Evolutionary conservation across 2,329 filamentous ascomycete species (phyloP).

Genomic region (Lachnellula occidentalis): DNA sequence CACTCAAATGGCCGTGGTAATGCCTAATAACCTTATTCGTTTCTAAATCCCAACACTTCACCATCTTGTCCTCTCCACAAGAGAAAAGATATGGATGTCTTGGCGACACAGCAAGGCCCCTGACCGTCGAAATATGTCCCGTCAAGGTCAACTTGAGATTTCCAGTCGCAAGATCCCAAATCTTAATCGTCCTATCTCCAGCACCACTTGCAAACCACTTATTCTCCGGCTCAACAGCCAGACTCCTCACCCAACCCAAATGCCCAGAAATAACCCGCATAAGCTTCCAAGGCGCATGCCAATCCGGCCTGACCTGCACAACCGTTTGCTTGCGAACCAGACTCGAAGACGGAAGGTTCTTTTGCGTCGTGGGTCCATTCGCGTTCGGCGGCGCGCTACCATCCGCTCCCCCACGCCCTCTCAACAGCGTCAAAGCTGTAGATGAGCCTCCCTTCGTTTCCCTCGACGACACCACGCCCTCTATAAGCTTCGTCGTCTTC

Average conservation of each 20-base stretch:
- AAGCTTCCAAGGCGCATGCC: slow-evolving; percentile 97
- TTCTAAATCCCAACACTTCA: slow-evolving; percentile 99
- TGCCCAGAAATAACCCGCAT: slow-evolving; percentile 97
- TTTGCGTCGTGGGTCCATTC: slow-evolving; percentile 46
- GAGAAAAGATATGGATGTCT: slow-evolving; percentile 96
- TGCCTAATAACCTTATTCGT: slow-evolving; percentile 99
- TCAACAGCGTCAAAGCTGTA: slow-evolving; percentile 49
- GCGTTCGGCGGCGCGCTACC: slow-evolving; percentile 45
- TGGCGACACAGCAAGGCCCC: slow-evolving; percentile 85
- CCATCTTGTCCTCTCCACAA: slow-evolving; percentile 98
- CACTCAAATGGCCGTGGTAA: slow-evolving; percentile 94
- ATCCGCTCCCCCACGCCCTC: slow-evolving; percentile 36
- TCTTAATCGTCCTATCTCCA: slow-evolving; percentile 95
- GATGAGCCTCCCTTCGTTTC: slow-evolving; percentile 38
- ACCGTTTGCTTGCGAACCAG: slow-evolving; percentile 55
- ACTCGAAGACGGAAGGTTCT: slow-evolving; percentile 47
- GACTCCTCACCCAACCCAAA: slow-evolving; percentile 83
- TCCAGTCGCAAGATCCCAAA: slow-evolving; percentile 92
- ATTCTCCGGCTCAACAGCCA: slow-evolving; percentile 93
- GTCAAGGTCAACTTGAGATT: slow-evolving; percentile 81
- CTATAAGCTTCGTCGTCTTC: slow-evolving; percentile 61
- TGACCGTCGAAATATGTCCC: slow-evolving; percentile 89
- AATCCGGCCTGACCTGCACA: slow-evolving; percentile 73
- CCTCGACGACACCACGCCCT: slow-evolving; percentile 46
- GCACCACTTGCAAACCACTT: slow-evolving; percentile 96